Percentiles rank a stretch among this genome's conserved stretches.
phyloP scores from a whole-genome alignment of 306 rosid species.

The Casuarina glauca region DNA sequence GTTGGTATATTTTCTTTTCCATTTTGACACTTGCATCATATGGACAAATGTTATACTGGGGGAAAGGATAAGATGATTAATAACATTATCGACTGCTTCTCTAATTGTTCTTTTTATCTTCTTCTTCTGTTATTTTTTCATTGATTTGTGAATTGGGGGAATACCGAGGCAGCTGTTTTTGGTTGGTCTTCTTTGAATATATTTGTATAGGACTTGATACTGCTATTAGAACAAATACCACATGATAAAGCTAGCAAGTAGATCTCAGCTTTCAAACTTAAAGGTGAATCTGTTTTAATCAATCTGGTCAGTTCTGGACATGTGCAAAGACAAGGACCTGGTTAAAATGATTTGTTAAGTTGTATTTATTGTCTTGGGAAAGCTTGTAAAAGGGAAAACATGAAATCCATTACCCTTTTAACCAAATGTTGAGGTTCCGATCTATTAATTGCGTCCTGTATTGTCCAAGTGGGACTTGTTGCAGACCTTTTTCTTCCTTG shows the following conservation, averaged over 20 bases:
- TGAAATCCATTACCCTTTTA: background rate
- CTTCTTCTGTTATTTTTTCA: background rate
- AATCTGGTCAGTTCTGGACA: background rate
- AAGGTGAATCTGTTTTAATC: background rate
- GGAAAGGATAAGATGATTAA: background rate
- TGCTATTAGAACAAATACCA: background rate
- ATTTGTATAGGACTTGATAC: background rate
- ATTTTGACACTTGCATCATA: background rate
- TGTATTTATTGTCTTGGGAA: background rate
- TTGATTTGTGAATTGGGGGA: background rate
- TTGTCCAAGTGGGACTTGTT: background rate
- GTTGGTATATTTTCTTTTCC: conserved; percentile 32
- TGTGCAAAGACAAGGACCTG: background rate
- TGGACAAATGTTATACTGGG: background rate
- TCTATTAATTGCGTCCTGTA: background rate
- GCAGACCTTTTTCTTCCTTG: background rate
- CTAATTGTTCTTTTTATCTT: background rate
- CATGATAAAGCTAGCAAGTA: background rate
- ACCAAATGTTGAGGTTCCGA: background rate
- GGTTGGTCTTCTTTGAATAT: background rate
- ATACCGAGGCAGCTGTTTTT: background rate
- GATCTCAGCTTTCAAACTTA: background rate
- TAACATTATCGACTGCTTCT: background rate
- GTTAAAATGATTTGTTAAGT: background rate
- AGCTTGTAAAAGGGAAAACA: background rate